Evolutionary conservation across 164 flowering plant genomes (phyloP), one percentile per base, ranked within the genome.

Genomic region (Litsea cubeba): DNA sequence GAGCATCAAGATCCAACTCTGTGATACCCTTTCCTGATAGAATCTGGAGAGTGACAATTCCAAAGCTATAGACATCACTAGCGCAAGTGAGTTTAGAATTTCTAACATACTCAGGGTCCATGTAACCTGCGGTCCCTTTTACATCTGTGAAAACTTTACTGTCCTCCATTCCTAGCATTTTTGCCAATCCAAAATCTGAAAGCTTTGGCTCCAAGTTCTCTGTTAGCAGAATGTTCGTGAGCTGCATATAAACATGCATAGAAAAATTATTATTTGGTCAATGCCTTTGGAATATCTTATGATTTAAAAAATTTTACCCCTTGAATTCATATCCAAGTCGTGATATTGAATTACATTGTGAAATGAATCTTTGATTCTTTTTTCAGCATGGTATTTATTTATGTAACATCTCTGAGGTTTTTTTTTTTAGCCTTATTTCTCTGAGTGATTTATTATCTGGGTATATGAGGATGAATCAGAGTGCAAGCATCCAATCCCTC

Each of bases 41-140:
- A 77, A 88, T 78, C 69, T 91, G 94, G 1, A 91, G 82, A 30
- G 76, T 71, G 15, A 91, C 92, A 50, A 89, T 88, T 25, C 93
- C 93, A 74, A 88, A 89, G 76, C 96, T 87, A 70, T 88, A 91
- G 58, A 88, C 81, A 26, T 91, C 91, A 69, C 94, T 91, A 11
- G 89, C 92, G 73, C 87, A 76, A 11, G 97, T 91, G 50, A 89
- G 85, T 76, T 87, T 87, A 68, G 94, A 91, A 76, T 90, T 89
- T 74, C 77, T 88, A 90, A 89, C 87, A 73, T 91, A 91, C 65
- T 91, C 92, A 30, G 91, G 91, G 68, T 89, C 97, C 97, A 91
- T 89, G 74, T 89, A 91, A 20, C 93, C 97, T 54, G 88, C 80
- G 32, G 94, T 90, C 71, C 94, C 97, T 54, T 89, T 81, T 18